A percentile compares a stretch with the other conserved stretches of the same genome.
Evolutionary conservation across 2,329 filamentous ascomycete genomes (phyloP).

Genomic region (Ploettnerulaceae sp.): DNA sequence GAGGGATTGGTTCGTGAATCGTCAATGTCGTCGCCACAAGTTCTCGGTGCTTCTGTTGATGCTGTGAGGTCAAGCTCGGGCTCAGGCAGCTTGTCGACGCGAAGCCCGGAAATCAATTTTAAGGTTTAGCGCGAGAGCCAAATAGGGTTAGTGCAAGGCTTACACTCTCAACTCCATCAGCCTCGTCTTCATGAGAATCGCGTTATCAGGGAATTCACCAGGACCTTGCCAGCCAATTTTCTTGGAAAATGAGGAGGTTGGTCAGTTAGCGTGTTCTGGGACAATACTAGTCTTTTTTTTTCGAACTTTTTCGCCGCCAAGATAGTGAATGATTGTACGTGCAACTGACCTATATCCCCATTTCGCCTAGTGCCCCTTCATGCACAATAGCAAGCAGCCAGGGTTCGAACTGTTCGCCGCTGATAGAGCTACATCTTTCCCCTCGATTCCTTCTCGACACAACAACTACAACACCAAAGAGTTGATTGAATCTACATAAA

Average conservation of each 20-base stretch:
- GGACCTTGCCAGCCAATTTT: not conserved
- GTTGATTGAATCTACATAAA: too few relatives aligned
- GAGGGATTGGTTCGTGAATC: constrained; percentile 7
- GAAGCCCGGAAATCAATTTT: constrained; percentile 6
- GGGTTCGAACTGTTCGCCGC: too few relatives aligned
- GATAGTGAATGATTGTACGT: too few relatives aligned
- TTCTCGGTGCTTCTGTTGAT: constrained; percentile 14
- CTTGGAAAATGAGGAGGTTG: not conserved
- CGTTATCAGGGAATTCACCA: too few relatives aligned
- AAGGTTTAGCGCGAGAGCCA: constrained; percentile 11
- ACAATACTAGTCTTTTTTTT: not conserved
- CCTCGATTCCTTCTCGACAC: too few relatives aligned
- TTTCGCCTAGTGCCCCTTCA: too few relatives aligned
- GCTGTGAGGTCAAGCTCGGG: constrained; percentile 12
- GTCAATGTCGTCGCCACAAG: constrained; percentile 20
- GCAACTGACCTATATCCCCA: too few relatives aligned
- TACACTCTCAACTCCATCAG: constrained; percentile 9
- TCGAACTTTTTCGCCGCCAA: too few relatives aligned
- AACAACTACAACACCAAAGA: too few relatives aligned
- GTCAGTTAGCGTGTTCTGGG: not conserved
- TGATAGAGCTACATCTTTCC: too few relatives aligned
- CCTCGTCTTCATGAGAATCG: too few relatives aligned
- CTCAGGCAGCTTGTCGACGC: constrained; percentile 15
- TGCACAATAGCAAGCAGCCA: too few relatives aligned
- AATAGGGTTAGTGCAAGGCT: constrained; percentile 10